Percentiles rank a stretch among this genome's conserved stretches.
These are phyloP conservation scores for Arctostaphylos glauca DNA, from an alignment of 148 eudicot species.

Conservation along the genomic window DNA sequence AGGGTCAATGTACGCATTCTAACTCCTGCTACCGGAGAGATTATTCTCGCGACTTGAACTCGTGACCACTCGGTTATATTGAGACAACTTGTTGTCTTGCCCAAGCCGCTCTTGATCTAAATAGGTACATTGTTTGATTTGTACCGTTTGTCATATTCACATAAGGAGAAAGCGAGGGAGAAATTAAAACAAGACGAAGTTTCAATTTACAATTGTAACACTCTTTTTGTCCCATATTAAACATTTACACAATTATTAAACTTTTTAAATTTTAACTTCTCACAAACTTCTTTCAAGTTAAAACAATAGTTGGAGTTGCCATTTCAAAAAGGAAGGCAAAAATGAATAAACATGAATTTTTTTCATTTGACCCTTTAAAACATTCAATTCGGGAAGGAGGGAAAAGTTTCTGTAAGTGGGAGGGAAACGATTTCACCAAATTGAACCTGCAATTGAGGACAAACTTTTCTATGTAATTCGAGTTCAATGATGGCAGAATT, in stretches of 20 bases:
- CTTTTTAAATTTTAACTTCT: not conserved
- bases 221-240: not conserved
- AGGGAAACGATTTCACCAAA: not conserved
- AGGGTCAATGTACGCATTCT: no score
- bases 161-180: not conserved
- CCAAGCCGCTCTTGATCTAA: no score
- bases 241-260: not conserved
- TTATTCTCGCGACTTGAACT: no score
- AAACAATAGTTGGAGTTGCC: not conserved
- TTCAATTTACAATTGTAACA: not conserved
- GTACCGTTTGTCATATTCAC: no score
- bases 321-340: not conserved
- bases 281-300: not conserved
- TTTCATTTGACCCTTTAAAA: not conserved
- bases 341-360: not conserved
- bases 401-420: not conserved
- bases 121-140: not conserved
- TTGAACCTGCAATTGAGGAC: not conserved
- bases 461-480: not conserved
- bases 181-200: not conserved
- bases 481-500: constrained; percentile 8
- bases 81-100: no score
- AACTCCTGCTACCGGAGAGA: no score
- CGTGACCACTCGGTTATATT: no score
- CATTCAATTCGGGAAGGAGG: not conserved